A percentile compares a stretch with the other conserved stretches of the same genome.
Conservation (phyloP, 2,329 filamentous ascomycete genomes). For the Trichophaea hybrida region DNA sequence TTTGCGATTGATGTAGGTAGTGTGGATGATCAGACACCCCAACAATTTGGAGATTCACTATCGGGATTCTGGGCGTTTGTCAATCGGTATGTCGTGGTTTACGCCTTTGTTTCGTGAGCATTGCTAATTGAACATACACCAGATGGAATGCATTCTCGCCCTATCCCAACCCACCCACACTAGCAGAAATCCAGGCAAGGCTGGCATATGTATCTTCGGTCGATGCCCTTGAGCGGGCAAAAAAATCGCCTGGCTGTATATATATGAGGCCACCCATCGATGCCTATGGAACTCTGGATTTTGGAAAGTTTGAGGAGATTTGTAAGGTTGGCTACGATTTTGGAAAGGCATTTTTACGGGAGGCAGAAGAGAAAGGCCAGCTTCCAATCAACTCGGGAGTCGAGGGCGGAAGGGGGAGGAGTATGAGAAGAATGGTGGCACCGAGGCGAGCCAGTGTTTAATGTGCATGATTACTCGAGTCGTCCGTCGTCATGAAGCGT, state of each 20-base stretch:
- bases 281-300: slow-evolving; percentile 83
- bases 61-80: slow-evolving; percentile 89
- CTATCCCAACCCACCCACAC: slow-evolving; percentile 78
- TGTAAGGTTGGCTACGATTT: slow-evolving; percentile 78
- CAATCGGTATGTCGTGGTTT: slow-evolving; percentile 44
- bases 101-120: background rate
- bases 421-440: slow-evolving; percentile 62
- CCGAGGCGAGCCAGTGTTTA: slow-evolving; percentile 65
- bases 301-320: slow-evolving; percentile 95
- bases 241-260: slow-evolving; percentile 75
- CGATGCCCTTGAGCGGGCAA: slow-evolving; percentile 85
- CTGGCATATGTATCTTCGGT: slow-evolving; percentile 91
- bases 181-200: slow-evolving; percentile 89
- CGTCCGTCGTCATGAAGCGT: too few relatives aligned
- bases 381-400: slow-evolving; percentile 54
- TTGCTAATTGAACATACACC: background rate
- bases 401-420: slow-evolving; percentile 54
- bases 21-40: slow-evolving; percentile 80
- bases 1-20: slow-evolving; percentile 92
- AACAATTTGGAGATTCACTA: slow-evolving; percentile 82
- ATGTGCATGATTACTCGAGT: background rate
- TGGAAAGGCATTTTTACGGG: slow-evolving; percentile 63
- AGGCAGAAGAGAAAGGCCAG: slow-evolving; percentile 62
- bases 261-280: slow-evolving; percentile 97
- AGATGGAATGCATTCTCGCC: slow-evolving; percentile 84